Conservation (phyloP, 2,329 filamentous ascomycete species). For the Pseudopyrenochaeta lycopersici region DNA sequence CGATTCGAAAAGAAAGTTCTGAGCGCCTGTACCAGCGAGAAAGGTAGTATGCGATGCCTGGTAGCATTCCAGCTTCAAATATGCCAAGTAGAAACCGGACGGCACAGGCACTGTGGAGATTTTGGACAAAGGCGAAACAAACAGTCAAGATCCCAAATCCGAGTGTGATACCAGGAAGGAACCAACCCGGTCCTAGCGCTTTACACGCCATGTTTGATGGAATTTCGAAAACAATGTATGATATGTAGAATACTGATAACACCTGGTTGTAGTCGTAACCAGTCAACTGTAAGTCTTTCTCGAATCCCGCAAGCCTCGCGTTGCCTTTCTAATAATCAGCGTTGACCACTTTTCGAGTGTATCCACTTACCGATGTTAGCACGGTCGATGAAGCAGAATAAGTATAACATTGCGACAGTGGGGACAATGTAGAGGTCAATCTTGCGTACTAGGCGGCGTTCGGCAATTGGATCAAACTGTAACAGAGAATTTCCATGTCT, state of each 20-base stretch:
- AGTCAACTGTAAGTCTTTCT: constrained; percentile 65
- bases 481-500: background rate
- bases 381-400: constrained; percentile 76
- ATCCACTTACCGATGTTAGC: constrained; percentile 69
- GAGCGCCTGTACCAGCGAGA: constrained; percentile 73
- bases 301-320: constrained; percentile 70
- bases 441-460: constrained; percentile 49
- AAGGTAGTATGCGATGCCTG: constrained; percentile 75
- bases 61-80: constrained; percentile 75
- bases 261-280: constrained; percentile 73
- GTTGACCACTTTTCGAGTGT: background rate
- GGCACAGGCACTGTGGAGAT: constrained; percentile 60
- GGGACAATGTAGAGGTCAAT: constrained; percentile 71
- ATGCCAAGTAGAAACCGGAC: constrained; percentile 70
- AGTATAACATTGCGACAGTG: constrained; percentile 69
- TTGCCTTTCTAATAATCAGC: constrained; percentile 61
- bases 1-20: constrained; percentile 71
- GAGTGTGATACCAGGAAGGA: constrained; percentile 68
- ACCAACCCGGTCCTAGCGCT: constrained; percentile 70
- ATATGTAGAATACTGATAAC: constrained; percentile 74
- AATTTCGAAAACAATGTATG: constrained; percentile 76
- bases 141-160: constrained; percentile 69
- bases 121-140: constrained; percentile 69
- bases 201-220: constrained; percentile 71
- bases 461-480: background rate